Percentiles rank a stretch among this genome's conserved stretches.
Evolutionary conservation across 1,284 basidiomycete genomes (phyloP).

Genomic region (Singerocomus rubriflavus): DNA sequence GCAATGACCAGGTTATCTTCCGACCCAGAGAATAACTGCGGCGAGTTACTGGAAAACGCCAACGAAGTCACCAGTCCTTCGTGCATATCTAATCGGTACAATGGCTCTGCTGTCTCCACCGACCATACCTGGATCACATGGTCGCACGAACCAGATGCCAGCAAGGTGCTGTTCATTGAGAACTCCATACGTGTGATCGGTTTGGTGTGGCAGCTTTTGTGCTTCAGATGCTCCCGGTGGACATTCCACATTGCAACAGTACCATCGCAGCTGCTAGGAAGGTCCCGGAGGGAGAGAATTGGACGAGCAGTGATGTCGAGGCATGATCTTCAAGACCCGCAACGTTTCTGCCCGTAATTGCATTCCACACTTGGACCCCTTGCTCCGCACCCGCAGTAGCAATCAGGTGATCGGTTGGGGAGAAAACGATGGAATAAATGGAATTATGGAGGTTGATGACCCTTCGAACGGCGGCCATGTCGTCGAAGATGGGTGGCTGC

Average conservation of each 20-base stretch:
- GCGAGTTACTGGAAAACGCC: slow-evolving; percentile 16
- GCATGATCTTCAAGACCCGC: slow-evolving; percentile 18
- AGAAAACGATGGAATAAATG: slow-evolving; percentile 21
- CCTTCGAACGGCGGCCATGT: slow-evolving; percentile 1
- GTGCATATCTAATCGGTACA: slow-evolving; percentile 15
- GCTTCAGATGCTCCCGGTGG: slow-evolving; percentile 21
- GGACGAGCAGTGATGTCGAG: slow-evolving; percentile 17
- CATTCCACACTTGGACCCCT: slow-evolving; percentile 25
- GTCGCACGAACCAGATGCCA: slow-evolving; percentile 26
- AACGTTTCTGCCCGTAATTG: slow-evolving; percentile 20
- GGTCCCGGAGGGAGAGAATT: slow-evolving; percentile 25
- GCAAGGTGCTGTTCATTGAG: slow-evolving; percentile 17
- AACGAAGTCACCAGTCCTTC: slow-evolving; percentile 22
- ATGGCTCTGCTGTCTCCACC: slow-evolving; percentile 4
- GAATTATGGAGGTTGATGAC: not conserved
- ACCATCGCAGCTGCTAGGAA: slow-evolving; percentile 19
- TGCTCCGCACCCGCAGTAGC: slow-evolving; percentile 19
- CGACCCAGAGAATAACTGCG: slow-evolving; percentile 17
- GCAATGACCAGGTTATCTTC: slow-evolving; percentile 22
- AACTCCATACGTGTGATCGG: slow-evolving; percentile 22
- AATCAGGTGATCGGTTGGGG: slow-evolving; percentile 9
- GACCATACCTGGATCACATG: slow-evolving; percentile 23
- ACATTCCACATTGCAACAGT: slow-evolving; percentile 25
- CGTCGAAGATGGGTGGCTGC: too few relatives aligned
- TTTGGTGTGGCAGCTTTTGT: slow-evolving; percentile 16